Conservation (phyloP, 331 rosid species). For the Acacia pycnantha region DNA sequence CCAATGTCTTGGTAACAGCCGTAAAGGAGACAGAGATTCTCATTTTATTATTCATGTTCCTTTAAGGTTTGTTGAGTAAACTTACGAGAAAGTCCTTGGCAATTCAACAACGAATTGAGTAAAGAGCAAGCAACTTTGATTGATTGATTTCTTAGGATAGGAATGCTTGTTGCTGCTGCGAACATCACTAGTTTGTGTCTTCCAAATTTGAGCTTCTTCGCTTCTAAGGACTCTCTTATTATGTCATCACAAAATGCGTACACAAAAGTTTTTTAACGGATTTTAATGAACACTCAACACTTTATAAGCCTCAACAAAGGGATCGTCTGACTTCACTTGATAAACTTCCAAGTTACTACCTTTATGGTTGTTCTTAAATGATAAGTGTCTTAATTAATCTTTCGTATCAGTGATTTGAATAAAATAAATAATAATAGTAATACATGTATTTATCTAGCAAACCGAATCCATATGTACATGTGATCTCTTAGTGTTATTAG, state of each 20-base stretch:
- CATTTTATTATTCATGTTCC: slow-evolving; percentile 18
- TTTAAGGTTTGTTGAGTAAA: neutral
- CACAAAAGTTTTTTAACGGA: neutral
- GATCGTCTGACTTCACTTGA: neutral
- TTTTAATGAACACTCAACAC: neutral
- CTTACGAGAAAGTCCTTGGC: neutral
- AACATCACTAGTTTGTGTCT: slow-evolving; percentile 6
- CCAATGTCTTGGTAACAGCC: slow-evolving; percentile 21
- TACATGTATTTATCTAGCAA: neutral
- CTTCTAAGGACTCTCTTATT: slow-evolving; percentile 15
- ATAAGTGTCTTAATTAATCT: neutral
- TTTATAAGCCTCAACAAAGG: neutral
- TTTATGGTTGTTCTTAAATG: neutral
- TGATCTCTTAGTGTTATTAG: neutral
- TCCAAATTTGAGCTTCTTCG: neutral
- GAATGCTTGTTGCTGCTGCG: neutral
- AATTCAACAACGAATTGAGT: neutral
- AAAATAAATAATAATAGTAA: neutral
- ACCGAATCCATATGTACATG: neutral
- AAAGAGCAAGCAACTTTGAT: slow-evolving; percentile 30
- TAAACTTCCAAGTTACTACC: neutral
- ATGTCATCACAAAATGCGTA: neutral
- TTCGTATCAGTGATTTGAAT: neutral
- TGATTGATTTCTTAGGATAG: neutral
- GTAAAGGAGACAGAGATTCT: slow-evolving; percentile 27